These are phyloP conservation scores for Orobanche coerulescens DNA, from an alignment of 257 asterid species.

Conservation along the genomic window DNA sequence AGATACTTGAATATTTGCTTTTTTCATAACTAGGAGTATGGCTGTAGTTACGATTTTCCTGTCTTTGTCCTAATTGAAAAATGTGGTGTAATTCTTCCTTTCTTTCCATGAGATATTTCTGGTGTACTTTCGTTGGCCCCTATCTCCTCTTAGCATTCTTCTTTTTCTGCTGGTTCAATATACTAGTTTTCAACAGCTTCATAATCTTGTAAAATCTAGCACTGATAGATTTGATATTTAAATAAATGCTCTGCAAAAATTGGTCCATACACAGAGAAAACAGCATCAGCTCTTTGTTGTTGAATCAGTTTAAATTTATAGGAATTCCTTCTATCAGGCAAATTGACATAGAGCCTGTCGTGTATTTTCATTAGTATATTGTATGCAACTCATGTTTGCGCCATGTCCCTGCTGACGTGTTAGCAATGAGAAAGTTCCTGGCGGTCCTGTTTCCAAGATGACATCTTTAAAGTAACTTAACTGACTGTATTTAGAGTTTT, in stretches of 20 bases:
- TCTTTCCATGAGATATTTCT: neutral
- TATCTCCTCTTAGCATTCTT: neutral
- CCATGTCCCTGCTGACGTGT: slow-evolving; percentile 3
- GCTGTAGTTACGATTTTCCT: slow-evolving; percentile 6
- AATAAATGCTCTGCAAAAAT: slow-evolving; percentile 15
- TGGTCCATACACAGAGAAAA: slow-evolving; percentile 17
- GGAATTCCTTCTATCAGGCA: slow-evolving; percentile 16
- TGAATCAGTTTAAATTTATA: neutral
- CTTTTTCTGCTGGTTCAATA: slow-evolving; percentile 14
- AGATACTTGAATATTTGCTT: neutral
- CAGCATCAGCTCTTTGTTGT: neutral
- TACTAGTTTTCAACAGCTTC: slow-evolving; percentile 15
- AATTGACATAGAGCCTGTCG: neutral
- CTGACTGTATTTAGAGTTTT: slow-evolving; percentile 18
- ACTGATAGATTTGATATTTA: slow-evolving; percentile 10
- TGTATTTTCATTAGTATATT: neutral
- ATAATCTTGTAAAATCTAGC: neutral
- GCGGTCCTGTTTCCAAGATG: slow-evolving; percentile 9
- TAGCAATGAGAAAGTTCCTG: neutral
- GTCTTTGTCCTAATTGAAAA: slow-evolving; percentile 19
- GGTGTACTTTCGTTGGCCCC: neutral
- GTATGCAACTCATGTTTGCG: slow-evolving; percentile 15
- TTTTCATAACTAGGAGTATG: slow-evolving; percentile 6
- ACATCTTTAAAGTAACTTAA: slow-evolving; percentile 17
- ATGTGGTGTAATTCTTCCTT: slow-evolving; percentile 8